Evolutionary conservation across 2,329 filamentous ascomycete genomes (phyloP), one percentile per base, ranked within the genome.

Genomic region (Alternaria gaisen): DNA sequence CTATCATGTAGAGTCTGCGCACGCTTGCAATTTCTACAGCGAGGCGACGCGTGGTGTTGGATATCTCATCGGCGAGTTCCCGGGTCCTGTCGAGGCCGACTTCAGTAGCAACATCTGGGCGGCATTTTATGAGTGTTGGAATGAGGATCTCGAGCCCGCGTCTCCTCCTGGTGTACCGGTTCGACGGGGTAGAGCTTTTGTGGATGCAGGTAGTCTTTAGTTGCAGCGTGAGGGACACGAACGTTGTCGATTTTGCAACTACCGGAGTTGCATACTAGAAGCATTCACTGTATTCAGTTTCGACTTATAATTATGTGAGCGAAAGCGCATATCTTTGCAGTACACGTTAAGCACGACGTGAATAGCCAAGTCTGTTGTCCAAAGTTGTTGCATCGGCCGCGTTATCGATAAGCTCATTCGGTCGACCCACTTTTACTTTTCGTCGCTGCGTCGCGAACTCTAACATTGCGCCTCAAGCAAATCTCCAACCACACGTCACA

Each of bases 121-220:
- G 24, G 63, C 60, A 11, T 65, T 55, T 11, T 65, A 63, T 26
- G 32, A 52, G 46, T 65, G 60, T 30, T 63, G 56, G 56, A 5
- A 36, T 5, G 18, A 42, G 16, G 20, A 53, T 12, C 5, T 20
- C n/a, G 20, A 55, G 4, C 24, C 18, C 10, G 12, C n/a, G 11
- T 22, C 20, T 24, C 22, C 12, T 10, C 16, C 42, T 41, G 26
- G 18, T 3, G 18, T 22, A 22, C 18, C 8, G 18, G 40, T 22
- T 41, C 40, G 40, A 6, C 18, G 9, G 4, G 18, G 40, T 22
- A 41, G 40, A n/a, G 16, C 14, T 14, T 36, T 14, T n/a, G 40
- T 11, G 40, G 18, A 22, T 8, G 5, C 5, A 6, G 40, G 40
- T 42, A 24, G 40, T 42, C n/a, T 10, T 18, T 40, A n/a, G n/a